Evolutionary conservation across 2,329 filamentous ascomycete genomes (phyloP), one percentile per base, ranked within the genome.

Genomic region (Alternaria arbusti): DNA sequence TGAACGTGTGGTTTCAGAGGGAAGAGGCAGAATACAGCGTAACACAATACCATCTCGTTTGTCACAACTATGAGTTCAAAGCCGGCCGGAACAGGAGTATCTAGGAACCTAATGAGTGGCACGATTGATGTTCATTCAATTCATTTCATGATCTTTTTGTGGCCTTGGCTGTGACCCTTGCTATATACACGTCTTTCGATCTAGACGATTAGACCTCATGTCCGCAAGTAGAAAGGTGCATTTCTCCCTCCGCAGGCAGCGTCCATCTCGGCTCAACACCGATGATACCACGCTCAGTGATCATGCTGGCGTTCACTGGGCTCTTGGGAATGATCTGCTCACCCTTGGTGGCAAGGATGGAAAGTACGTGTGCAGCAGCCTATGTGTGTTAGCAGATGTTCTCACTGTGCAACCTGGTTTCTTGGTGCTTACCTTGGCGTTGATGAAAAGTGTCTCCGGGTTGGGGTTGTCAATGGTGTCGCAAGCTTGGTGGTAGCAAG

Each of bases 391-490:
- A 74, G 64, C 51, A 55, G n/a, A 13, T 22, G 17, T 22, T 45
- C n/a, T 22, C 15, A 40, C 8, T 40, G n/a, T 40, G 36, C 6
- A 40, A 40, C 0, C 15, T 40, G 36, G 15, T 43, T 13, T 11
- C 22, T 22, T 46, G 15, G 11, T 26, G 20, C 75, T 73, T 67
- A 76, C 78, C 70, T 79, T 78, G 3, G 79, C 75, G 57, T 81
- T 80, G 43, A 80, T 66, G 8, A 78, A 70, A 30, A 80, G 70
- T 3, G 80, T 80, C 3, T 70, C 73, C 4, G 75, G 66, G 49
- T 80, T 78, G 1, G 80, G 75, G 59, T 82, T 82, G 36, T 77
- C 72, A 49, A 80, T 76, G 3, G 72, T 80, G 54, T 82, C 80
- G 52, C 80, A 79, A 6, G 73, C 73, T 36, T 77, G 72, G 61